Evolutionary conservation across 1,284 basidiomycete species (phyloP).

Genomic region (Gomphus bonarii): DNA sequence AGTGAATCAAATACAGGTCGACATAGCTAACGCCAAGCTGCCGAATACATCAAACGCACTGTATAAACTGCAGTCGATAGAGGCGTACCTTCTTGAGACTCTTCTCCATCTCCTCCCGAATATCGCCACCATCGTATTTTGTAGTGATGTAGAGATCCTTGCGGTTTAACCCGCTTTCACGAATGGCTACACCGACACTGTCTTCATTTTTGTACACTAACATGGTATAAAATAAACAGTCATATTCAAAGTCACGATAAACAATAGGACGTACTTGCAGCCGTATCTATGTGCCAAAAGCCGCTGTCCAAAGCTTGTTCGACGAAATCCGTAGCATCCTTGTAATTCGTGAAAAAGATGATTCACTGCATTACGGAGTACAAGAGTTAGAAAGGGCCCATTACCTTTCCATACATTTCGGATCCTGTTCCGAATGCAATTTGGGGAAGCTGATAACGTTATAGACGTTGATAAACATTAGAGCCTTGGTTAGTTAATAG

Average conservation of each 20-base stretch:
- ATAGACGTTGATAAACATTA: background rate
- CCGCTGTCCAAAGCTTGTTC: slow-evolving; percentile 34
- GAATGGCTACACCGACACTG: slow-evolving; percentile 40
- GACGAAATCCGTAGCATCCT: slow-evolving; percentile 22
- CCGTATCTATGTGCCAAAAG: slow-evolving; percentile 40
- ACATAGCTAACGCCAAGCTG: slow-evolving; percentile 60
- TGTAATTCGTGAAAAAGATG: background rate
- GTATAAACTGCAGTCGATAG: background rate
- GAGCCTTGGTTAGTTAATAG: background rate
- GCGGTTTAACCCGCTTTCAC: slow-evolving; percentile 36
- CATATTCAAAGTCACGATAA: background rate
- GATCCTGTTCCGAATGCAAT: slow-evolving; percentile 49
- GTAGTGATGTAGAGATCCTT: slow-evolving; percentile 48
- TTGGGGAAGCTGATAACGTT: slow-evolving; percentile 34
- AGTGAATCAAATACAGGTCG: slow-evolving; percentile 66
- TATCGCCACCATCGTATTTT: slow-evolving; percentile 36
- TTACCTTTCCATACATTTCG: slow-evolving; percentile 30
- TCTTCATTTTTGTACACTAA: slow-evolving; percentile 44
- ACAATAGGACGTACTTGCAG: slow-evolving; percentile 18
- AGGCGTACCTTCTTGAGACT: slow-evolving; percentile 28
- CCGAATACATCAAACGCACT: background rate
- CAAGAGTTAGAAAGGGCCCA: background rate
- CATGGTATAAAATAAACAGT: background rate
- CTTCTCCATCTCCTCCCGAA: slow-evolving; percentile 28
- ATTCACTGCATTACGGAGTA: background rate